These are phyloP conservation scores for Hypoxylon fuscum DNA, from an alignment of 495 filamentous ascomycete genomes.

Conservation along the genomic window DNA sequence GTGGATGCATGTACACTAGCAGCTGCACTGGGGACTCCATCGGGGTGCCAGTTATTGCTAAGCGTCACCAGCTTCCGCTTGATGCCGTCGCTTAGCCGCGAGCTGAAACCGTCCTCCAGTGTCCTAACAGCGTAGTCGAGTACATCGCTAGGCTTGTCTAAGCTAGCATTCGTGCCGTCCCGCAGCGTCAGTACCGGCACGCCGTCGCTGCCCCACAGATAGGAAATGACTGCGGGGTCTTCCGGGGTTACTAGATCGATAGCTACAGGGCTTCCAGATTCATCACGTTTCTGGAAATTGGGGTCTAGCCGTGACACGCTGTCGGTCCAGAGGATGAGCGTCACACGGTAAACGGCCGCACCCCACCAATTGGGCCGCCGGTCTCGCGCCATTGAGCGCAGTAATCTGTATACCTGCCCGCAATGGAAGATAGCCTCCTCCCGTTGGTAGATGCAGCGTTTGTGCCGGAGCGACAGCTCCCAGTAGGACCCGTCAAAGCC, in stretches of 20 bases:
- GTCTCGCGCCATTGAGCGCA: constrained; percentile 55
- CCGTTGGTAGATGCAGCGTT: constrained; percentile 61
- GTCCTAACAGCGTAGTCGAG: constrained; percentile 54
- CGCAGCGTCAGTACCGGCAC: constrained; percentile 48
- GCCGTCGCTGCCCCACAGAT: constrained; percentile 50
- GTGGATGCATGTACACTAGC: background rate
- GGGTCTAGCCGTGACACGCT: constrained; percentile 49
- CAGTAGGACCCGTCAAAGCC: constrained; percentile 57
- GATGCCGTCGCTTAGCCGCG: constrained; percentile 57
- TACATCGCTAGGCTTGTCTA: constrained; percentile 53
- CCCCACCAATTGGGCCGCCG: constrained; percentile 64
- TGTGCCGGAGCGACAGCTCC: constrained; percentile 57
- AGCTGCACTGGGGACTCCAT: constrained; percentile 9
- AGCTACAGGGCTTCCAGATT: constrained; percentile 34
- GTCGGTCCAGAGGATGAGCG: constrained; percentile 60
- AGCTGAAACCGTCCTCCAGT: constrained; percentile 55
- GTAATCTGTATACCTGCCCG: constrained; percentile 65
- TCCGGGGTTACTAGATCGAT: constrained; percentile 54
- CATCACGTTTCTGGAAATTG: constrained; percentile 45
- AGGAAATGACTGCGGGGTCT: constrained; percentile 48
- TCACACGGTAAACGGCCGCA: constrained; percentile 61
- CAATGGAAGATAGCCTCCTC: constrained; percentile 68
- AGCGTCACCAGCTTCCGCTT: constrained; percentile 54
- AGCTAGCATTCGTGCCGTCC: constrained; percentile 40
- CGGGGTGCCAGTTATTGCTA: constrained; percentile 43